Evolutionary conservation across 805 yeast species (phyloP), one percentile per base, ranked within the genome.

Genomic region (Candida germanica): DNA sequence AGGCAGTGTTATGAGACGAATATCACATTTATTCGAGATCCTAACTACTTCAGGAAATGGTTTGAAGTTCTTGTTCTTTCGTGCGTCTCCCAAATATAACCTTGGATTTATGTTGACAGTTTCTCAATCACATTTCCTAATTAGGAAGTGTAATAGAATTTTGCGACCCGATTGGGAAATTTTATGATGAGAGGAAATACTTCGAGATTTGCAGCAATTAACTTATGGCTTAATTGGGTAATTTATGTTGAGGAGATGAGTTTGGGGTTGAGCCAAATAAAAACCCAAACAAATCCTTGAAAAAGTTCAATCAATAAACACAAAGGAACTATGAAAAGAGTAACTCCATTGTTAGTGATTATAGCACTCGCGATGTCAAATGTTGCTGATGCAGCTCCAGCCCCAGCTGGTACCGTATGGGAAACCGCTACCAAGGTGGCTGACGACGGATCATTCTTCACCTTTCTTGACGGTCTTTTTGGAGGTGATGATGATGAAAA

Each of bases 321-420:
- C 16, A 27, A 15, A 10, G 7, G n/a, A 27, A 21, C 21, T 25
- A 31, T 25, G 31, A 27, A 23, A 13, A 34, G 30, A 24, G 30
- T 31, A 21, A 33, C 32, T 21, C 30, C 32, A 11, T 39, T 34
- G 26, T 28, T 34, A n/a, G 18, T 34, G 21, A 21, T 34, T 18
- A 34, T 32, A 9, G 37, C 37, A 5, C 22, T 34, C 8, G 37
- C 37, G 23, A 26, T 35, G 24, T 22, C 8, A 15, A 21, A 25
- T 8, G 8, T 6, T 6, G 32, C 26, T 5, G 29, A 38, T 14
- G 50, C 39, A 16, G 46, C 46, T n/a, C 47, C 45, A 16, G 46
- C 46, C 13, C 45, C 46, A 42, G 32, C 18, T 17, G 17, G 15
- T 7, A 25, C 46, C 11, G 20, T 42, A 5, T 36, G 32, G 34